Conservation (phyloP, 2,329 filamentous ascomycete genomes). For the Phyllosticta paracitricarpa region DNA sequence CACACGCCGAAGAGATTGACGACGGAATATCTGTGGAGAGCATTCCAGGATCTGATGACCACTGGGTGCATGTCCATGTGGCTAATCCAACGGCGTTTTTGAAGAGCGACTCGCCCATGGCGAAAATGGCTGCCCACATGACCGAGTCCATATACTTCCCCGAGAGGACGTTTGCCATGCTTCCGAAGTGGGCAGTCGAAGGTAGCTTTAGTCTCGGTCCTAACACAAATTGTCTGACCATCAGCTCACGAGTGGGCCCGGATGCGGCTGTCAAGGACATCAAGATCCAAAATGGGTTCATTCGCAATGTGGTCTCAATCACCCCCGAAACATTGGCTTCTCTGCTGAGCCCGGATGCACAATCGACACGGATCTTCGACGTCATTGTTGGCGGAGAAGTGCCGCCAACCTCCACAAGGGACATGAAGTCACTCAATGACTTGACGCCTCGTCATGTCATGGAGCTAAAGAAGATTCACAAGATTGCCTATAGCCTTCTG, state of each 20-base stretch:
- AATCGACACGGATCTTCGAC: constrained; percentile 10
- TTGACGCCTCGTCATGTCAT: constrained; percentile 14
- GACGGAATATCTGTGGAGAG: constrained; percentile 66
- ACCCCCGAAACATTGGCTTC: constrained; percentile 33
- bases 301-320: constrained; percentile 45
- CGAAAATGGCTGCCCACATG: constrained; percentile 51
- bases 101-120: constrained; percentile 46
- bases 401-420: constrained; percentile 8
- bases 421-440: background rate
- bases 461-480: constrained; percentile 26
- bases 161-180: constrained; percentile 46
- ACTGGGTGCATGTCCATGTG: constrained; percentile 70
- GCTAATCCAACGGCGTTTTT: constrained; percentile 70
- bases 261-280: constrained; percentile 45
- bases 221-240: constrained; percentile 49
- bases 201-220: constrained; percentile 43
- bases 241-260: constrained; percentile 46
- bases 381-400: constrained; percentile 25
- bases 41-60: constrained; percentile 43
- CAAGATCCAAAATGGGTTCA: constrained; percentile 42
- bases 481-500: constrained; percentile 24
- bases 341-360: constrained; percentile 2
- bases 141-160: constrained; percentile 48
- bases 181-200: constrained; percentile 41
- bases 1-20: constrained; percentile 60